phyloP scores from a whole-genome alignment of 805 yeast species.

The Ogataea siamensis region DNA sequence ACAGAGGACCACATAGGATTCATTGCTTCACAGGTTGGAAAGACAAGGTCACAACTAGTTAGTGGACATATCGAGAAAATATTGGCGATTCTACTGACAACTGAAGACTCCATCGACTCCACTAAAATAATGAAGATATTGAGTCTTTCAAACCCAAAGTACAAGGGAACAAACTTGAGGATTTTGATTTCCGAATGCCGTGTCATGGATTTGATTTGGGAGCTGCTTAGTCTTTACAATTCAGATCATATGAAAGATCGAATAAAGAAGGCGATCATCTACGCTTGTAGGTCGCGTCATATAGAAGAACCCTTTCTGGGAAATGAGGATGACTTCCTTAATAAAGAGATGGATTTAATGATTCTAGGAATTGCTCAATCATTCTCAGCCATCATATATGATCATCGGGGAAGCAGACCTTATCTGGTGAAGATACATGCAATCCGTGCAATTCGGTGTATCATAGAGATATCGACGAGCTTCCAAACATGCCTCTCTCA shows the following conservation, averaged over 20 bases:
- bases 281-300: conserved; percentile 23
- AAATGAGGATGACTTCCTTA: conserved; percentile 36
- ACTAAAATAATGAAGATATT: conserved; percentile 51
- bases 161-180: conserved; percentile 34
- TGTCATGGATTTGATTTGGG: conserved; percentile 37
- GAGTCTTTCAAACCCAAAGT: conserved; percentile 50
- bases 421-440: conserved; percentile 69
- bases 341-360: conserved; percentile 49
- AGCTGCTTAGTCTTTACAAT: conserved; percentile 42
- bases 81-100: conserved; percentile 56
- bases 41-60: conserved; percentile 46
- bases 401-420: conserved; percentile 67
- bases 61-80: conserved; percentile 49
- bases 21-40: conserved; percentile 53
- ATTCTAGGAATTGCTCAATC: conserved; percentile 74
- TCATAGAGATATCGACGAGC: conserved; percentile 51
- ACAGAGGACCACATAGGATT: conserved; percentile 60
- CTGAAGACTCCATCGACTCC: conserved; percentile 47
- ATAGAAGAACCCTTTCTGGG: conserved; percentile 20
- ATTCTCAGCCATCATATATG: conserved; percentile 77
- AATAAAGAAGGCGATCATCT: conserved; percentile 42
- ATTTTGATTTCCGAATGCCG: conserved; percentile 31
- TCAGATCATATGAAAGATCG: conserved; percentile 26
- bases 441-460: conserved; percentile 67
- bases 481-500: conserved; percentile 67